phyloP scores from a whole-genome alignment of 2,329 filamentous ascomycete genomes.

The Diaporthe destruens region DNA sequence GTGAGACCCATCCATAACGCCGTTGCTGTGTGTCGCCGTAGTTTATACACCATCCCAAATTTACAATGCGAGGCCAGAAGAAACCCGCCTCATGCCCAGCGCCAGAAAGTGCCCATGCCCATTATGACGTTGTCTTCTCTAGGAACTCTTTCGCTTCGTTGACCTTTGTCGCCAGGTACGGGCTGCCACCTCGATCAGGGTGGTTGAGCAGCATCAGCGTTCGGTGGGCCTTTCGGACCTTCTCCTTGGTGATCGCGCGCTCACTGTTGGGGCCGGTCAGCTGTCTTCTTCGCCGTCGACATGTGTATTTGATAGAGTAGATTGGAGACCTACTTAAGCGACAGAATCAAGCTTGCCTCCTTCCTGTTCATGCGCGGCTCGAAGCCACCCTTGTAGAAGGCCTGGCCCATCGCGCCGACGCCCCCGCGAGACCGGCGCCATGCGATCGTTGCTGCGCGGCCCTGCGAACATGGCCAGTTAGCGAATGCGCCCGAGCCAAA shows the following conservation, averaged over 20 bases:
- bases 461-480: slow-evolving; percentile 63
- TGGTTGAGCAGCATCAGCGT: slow-evolving; percentile 98
- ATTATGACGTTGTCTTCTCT: slow-evolving; percentile 73
- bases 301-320: background rate
- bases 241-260: slow-evolving; percentile 88
- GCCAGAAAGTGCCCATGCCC: background rate
- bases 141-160: slow-evolving; percentile 98
- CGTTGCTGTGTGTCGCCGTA: slow-evolving; percentile 43
- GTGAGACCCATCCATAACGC: slow-evolving; percentile 41
- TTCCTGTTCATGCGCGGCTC: slow-evolving; percentile 93
- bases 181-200: slow-evolving; percentile 95
- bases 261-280: slow-evolving; percentile 70
- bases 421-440: slow-evolving; percentile 84
- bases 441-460: slow-evolving; percentile 91
- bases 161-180: slow-evolving; percentile 96
- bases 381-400: slow-evolving; percentile 99
- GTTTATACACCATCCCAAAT: slow-evolving; percentile 37
- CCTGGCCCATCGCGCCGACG: slow-evolving; percentile 84
- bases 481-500: background rate
- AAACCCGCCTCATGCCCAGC: slow-evolving; percentile 2
- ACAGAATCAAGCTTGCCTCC: slow-evolving; percentile 91
- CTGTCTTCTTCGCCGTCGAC: background rate
- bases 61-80: slow-evolving; percentile 33
- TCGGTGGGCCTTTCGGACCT: slow-evolving; percentile 94
- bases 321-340: slow-evolving; percentile 76